Base-by-base conservation (phyloP, 2,329 filamentous ascomycete genomes). In the Talaromyces sp. region DNA sequence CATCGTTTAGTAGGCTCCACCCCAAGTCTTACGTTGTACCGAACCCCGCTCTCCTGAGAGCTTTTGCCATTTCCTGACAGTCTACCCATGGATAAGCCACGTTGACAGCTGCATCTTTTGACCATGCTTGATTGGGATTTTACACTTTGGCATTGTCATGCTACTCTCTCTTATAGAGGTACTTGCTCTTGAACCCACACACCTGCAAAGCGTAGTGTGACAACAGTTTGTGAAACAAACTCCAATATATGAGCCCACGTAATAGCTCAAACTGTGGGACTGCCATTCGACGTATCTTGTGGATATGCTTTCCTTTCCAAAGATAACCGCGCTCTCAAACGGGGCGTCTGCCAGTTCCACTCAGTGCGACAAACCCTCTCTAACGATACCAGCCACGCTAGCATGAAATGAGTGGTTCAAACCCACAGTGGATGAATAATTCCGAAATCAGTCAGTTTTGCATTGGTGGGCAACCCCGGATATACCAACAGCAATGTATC, bases 271-370 rank as follows among this genome's bases (percentile, higher is more conserved):
- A 10, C 27, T 27, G 14, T 13, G 49, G 11, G 49, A 52, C 49
- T 52, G 17, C 41, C 27, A 57, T 24, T 58, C 38, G 56, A 58
- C 51, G 50, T 43, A 52, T 55, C 55, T 58, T 58, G 54, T 55
- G 55, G 17, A 27, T 21, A 51, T 38, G 21, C 38, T 54, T 50
- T 35, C 17, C 27, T 57, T 19, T 58, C 51, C 41, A 27, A 24
- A 58, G 35, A 51, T 55, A 29, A 31, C 27, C 24, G 38, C 31
- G 29, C 56, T 4, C 32, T 55, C 55, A 58, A 61, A 55, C 58
- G 24, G 24, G 50, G 50, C 21, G 38, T 38, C 19, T 52, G 35
- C 24, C 29, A 58, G 56, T 55, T 55, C 56, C 56, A 61, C 56
- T 55, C 27, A 52, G 55, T 61, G 46, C 43, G 51, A 61, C 56